phyloP scores from a whole-genome alignment of 106 monocot genomes.

The Platanthera guangdongensis region DNA sequence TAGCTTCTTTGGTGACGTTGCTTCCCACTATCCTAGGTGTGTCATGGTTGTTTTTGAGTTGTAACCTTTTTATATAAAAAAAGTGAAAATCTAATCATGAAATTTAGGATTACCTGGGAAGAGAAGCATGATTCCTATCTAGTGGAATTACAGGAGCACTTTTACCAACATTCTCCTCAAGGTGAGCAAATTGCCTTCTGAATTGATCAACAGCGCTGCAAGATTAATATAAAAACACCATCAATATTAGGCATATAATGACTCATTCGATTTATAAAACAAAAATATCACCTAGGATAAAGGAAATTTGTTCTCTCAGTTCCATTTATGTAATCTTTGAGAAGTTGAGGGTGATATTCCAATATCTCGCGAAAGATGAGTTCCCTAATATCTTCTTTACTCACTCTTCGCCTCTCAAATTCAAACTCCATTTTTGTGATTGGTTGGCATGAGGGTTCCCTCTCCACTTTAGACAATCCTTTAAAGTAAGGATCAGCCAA shows the following conservation, averaged over 20 bases:
- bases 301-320: slow-evolving; percentile 65
- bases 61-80: background rate
- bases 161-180: slow-evolving; percentile 84
- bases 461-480: slow-evolving; percentile 74
- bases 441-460: slow-evolving; percentile 83
- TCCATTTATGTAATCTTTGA: slow-evolving; percentile 72
- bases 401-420: slow-evolving; percentile 77
- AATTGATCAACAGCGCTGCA: slow-evolving; percentile 95
- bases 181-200: slow-evolving; percentile 73
- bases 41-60: too few species aligned
- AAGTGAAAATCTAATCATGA: background rate
- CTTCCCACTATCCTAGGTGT: too few species aligned
- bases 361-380: slow-evolving; percentile 87
- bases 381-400: slow-evolving; percentile 77
- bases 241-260: background rate
- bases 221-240: background rate
- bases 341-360: slow-evolving; percentile 89
- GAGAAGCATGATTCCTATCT: slow-evolving; percentile 88
- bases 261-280: background rate
- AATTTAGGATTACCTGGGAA: slow-evolving; percentile 54
- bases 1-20: too few species aligned
- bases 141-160: slow-evolving; percentile 44
- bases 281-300: slow-evolving; percentile 73
- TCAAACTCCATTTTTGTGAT: slow-evolving; percentile 93
- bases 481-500: slow-evolving; percentile 84